phyloP scores from a whole-genome alignment of 495 filamentous ascomycete species.

The Penicillium odoratum region DNA sequence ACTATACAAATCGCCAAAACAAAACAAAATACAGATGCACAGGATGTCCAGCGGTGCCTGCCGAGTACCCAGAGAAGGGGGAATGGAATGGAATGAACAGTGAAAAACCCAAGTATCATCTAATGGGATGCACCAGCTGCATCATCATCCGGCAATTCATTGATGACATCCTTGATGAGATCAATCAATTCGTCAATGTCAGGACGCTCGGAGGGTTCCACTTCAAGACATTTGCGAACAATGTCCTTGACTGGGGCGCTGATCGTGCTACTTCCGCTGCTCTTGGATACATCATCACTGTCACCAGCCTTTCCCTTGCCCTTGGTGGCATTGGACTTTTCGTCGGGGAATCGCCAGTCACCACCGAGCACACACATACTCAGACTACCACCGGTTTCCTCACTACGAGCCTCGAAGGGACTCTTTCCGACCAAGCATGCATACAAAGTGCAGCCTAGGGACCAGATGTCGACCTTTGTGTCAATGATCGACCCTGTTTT shows the following conservation, averaged over 20 bases:
- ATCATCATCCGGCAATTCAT: slow-evolving; percentile 69
- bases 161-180: slow-evolving; percentile 74
- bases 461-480: slow-evolving; percentile 98
- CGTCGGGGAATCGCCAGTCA: slow-evolving; percentile 93
- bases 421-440: slow-evolving; percentile 94
- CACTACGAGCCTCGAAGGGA: slow-evolving; percentile 90
- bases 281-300: slow-evolving; percentile 24
- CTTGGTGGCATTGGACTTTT: slow-evolving; percentile 59
- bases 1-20: slow-evolving; percentile 23
- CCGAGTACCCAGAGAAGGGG: slow-evolving; percentile 14
- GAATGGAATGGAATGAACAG: slow-evolving; percentile 6
- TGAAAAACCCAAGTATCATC: slow-evolving; percentile 3
- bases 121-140: slow-evolving; percentile 30
- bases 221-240: slow-evolving; percentile 81
- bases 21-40: slow-evolving; percentile 8
- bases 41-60: slow-evolving; percentile 19
- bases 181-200: slow-evolving; percentile 87
- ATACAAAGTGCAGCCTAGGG: slow-evolving; percentile 91
- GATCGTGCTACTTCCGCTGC: slow-evolving; percentile 46
- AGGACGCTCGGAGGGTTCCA: slow-evolving; percentile 90
- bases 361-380: slow-evolving; percentile 89
- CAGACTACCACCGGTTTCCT: slow-evolving; percentile 92
- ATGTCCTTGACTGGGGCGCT: slow-evolving; percentile 80
- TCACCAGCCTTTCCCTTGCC: slow-evolving; percentile 49
- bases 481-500: slow-evolving; percentile 91